phyloP scores from a whole-genome alignment of 768 basidiomycete genomes.

The Trametes maxima region DNA sequence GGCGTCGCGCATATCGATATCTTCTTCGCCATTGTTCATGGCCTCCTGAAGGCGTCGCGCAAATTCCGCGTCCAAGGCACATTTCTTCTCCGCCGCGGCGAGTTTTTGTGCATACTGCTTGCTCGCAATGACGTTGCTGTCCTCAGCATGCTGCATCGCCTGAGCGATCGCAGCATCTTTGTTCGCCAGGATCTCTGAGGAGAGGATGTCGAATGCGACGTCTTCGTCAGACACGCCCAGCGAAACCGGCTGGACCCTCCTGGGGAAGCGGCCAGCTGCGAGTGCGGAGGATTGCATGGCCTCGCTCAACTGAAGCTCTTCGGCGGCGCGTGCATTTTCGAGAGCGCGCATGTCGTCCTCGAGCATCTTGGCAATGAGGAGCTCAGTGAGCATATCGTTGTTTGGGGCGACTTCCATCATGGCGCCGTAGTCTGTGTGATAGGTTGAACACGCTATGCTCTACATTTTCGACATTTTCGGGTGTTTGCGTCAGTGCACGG shows the following conservation, averaged over 20 bases:
- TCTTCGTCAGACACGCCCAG: slow-evolving; percentile 26
- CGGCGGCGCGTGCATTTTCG: slow-evolving; percentile 34
- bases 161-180: slow-evolving; percentile 39
- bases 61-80: slow-evolving; percentile 40
- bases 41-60: slow-evolving; percentile 38
- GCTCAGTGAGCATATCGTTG: slow-evolving; percentile 34
- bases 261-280: slow-evolving; percentile 30
- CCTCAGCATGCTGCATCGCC: slow-evolving; percentile 34
- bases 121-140: slow-evolving; percentile 30
- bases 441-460: too few relatives aligned
- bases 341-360: slow-evolving; percentile 35
- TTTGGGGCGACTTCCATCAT: slow-evolving; percentile 13
- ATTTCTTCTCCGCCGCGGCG: slow-evolving; percentile 42
- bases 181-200: slow-evolving; percentile 32
- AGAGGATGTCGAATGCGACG: slow-evolving; percentile 34
- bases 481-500: background rate
- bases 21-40: slow-evolving; percentile 31
- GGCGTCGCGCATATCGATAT: slow-evolving; percentile 35
- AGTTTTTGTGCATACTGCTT: slow-evolving; percentile 40
- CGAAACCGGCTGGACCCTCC: background rate
- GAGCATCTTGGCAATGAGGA: slow-evolving; percentile 39
- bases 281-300: slow-evolving; percentile 33
- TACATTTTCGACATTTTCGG: background rate
- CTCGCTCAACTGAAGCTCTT: slow-evolving; percentile 37
- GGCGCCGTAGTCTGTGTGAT: background rate